phyloP scores from a whole-genome alignment of 495 filamentous ascomycete species.

The Neurospora sp. region DNA sequence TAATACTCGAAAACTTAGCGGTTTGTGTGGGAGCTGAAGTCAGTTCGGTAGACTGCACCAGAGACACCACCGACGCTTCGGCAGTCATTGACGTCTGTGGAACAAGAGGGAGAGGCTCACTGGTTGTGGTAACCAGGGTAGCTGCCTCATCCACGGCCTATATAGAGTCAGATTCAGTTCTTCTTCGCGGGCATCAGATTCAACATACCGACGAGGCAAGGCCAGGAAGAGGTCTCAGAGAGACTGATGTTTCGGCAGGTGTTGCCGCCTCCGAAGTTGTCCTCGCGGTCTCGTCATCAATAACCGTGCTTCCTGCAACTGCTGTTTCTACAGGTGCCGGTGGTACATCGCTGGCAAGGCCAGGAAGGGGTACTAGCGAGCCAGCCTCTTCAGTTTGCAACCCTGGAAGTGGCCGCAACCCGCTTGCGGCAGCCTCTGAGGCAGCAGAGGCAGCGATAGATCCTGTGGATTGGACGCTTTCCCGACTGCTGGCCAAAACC shows the following conservation, averaged over 20 bases:
- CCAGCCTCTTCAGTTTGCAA: slow-evolving; percentile 8
- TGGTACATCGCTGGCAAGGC: slow-evolving; percentile 4
- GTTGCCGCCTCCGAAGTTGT: slow-evolving; percentile 1
- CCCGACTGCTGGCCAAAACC: slow-evolving; percentile 7
- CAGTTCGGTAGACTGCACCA: not conserved
- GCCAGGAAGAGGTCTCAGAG: slow-evolving; percentile 7
- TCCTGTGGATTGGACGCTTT: not conserved
- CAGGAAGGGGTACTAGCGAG: slow-evolving; percentile 13
- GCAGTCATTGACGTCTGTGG: not conserved
- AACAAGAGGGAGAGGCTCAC: not conserved
- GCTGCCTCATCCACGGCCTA: not conserved
- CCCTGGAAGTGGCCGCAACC: slow-evolving; percentile 14
- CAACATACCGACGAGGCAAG: slow-evolving; percentile 11
- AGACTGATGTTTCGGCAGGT: not conserved
- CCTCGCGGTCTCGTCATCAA: not conserved
- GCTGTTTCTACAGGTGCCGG: not conserved
- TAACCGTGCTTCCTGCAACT: not conserved
- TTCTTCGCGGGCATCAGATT: not conserved
- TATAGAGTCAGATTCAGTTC: not conserved
- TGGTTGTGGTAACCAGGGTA: not conserved
- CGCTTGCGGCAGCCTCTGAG: slow-evolving; percentile 5
- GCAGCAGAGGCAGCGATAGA: slow-evolving; percentile 6
- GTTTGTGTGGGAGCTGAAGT: not conserved
- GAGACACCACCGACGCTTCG: not conserved
- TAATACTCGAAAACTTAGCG: not conserved